Percentiles rank a stretch among this genome's conserved stretches.
These are phyloP conservation scores for Lactarius pseudohatsudake DNA, from an alignment of 768 basidiomycete species.

Conservation along the genomic window DNA sequence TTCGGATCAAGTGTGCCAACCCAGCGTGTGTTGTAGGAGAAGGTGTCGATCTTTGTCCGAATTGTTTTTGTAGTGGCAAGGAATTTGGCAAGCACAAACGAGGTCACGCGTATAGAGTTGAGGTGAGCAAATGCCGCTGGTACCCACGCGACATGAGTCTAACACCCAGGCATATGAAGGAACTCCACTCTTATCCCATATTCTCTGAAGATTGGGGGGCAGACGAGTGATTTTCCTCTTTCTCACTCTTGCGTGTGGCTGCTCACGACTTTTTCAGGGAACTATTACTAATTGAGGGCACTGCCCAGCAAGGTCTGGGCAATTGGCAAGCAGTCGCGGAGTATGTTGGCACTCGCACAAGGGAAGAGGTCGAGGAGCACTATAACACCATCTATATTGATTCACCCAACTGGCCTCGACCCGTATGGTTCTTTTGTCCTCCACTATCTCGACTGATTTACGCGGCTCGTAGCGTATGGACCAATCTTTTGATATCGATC, in stretches of 20 bases:
- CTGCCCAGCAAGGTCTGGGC: slow-evolving; percentile 83
- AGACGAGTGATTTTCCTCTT: slow-evolving; percentile 69
- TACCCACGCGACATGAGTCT: slow-evolving; percentile 19
- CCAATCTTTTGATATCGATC: slow-evolving; percentile 64
- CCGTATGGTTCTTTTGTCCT: slow-evolving; percentile 48
- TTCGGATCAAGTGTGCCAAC: slow-evolving; percentile 95
- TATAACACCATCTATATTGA: slow-evolving; percentile 81
- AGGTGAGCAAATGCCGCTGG: slow-evolving; percentile 49
- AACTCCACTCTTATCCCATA: slow-evolving; percentile 95
- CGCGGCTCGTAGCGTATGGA: slow-evolving; percentile 42
- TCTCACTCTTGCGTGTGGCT: slow-evolving; percentile 2
- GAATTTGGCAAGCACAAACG: slow-evolving; percentile 85
- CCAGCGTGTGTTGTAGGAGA: slow-evolving; percentile 67
- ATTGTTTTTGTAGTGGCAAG: slow-evolving; percentile 90
- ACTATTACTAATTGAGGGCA: slow-evolving; percentile 83
- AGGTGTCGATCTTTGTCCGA: slow-evolving; percentile 91
- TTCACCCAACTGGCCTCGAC: slow-evolving; percentile 76
- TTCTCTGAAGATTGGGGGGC: slow-evolving; percentile 96
- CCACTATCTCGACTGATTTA: slow-evolving; percentile 25
- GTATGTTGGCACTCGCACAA: slow-evolving; percentile 90
- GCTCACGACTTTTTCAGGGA: slow-evolving; percentile 54
- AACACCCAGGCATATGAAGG: slow-evolving; percentile 46
- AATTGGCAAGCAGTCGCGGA: slow-evolving; percentile 98
- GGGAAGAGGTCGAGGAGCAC: slow-evolving; percentile 90
- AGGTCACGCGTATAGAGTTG: slow-evolving; percentile 87